Base-by-base conservation (phyloP, 2,329 filamentous ascomycete species). In the Achaetomium macrosporum region DNA sequence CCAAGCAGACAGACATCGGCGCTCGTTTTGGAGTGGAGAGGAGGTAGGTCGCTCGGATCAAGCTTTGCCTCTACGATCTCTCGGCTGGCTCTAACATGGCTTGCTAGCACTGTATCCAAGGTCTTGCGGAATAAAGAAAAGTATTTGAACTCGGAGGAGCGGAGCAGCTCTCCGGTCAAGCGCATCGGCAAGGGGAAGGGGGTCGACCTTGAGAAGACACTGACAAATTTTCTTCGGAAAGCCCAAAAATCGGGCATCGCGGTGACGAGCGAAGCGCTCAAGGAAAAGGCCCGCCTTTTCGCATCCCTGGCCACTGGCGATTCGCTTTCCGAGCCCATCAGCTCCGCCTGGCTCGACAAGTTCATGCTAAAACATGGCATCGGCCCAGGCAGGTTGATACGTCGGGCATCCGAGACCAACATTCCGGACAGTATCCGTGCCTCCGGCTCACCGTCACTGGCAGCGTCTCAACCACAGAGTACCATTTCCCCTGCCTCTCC, bases 1-100 rank as follows among this genome's bases (percentile, higher is more conserved):
- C 90, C 42, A 96, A 96, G 72, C 93, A 99, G 73, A 93, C 90
- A 16, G 92, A 97, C 66, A 99, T 99, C 71, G 93, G 93, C 71
- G 87, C 85, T 54, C 84, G 90, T 67, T 99, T 99, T 72, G 92
- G 91, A 35, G 93, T 99, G 48, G 93, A 99, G 73, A 78, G 93
- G 85, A 97, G 93, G 93, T 97, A 84, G 69, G 73, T 42, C 31
- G 31, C 31, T 39, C 33, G 17, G 31, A n/a, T 35, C 29, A n/a
- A 12, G n/a, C 41, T 25, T 41, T 17, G 10, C 16, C 31, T 16
- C 31, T 12, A 3, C 9, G 13, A 25, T 25, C 25, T 15, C 35
- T 10, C 36, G 10, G 31, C 49, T 61, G 54, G 40, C 54, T 64
- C 64, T 71, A 63, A 70, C 65, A 39, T 47, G 16, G 50, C 45